phyloP scores from a whole-genome alignment of 1,284 basidiomycete genomes.

The Ustilago cynodontis region DNA sequence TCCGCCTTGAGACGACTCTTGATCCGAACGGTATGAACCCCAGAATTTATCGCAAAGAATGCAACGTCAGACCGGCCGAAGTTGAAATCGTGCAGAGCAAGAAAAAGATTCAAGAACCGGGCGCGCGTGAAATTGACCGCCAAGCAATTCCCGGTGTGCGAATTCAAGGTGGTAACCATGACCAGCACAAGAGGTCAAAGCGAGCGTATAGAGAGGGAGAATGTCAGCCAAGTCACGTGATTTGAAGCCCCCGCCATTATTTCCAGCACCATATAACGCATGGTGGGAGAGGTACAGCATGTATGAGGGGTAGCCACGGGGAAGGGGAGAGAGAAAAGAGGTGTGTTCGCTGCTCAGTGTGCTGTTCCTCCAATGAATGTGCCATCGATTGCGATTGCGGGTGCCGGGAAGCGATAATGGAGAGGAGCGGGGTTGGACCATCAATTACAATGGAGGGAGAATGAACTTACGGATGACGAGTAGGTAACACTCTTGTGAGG shows the following conservation, averaged over 20 bases:
- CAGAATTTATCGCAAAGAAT: neutral
- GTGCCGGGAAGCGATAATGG: neutral
- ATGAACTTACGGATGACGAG: slow-evolving; percentile 45
- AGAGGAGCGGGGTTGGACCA: neutral
- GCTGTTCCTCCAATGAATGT: slow-evolving; percentile 12
- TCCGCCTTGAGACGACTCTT: slow-evolving; percentile 41
- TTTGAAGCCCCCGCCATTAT: slow-evolving; percentile 7
- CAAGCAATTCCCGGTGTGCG: slow-evolving; percentile 6
- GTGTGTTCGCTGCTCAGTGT: slow-evolving; percentile 44
- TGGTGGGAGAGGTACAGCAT: neutral
- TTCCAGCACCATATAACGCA: neutral
- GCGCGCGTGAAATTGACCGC: slow-evolving; percentile 18
- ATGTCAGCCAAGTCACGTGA: slow-evolving; percentile 41
- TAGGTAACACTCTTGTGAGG: slow-evolving; percentile 51
- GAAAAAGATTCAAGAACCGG: neutral
- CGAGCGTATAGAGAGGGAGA: neutral
- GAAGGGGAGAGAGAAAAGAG: neutral
- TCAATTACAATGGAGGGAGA: neutral
- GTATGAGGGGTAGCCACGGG: neutral
- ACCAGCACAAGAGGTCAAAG: neutral
- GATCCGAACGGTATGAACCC: slow-evolving; percentile 21
- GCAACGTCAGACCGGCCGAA: slow-evolving; percentile 1
- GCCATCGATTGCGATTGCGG: neutral
- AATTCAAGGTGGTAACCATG: slow-evolving; percentile 1
- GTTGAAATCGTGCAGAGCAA: neutral